A percentile compares a stretch with the other conserved stretches of the same genome.
Conservation (phyloP, 805 yeast species). For the Metschnikowia amazonensis region DNA sequence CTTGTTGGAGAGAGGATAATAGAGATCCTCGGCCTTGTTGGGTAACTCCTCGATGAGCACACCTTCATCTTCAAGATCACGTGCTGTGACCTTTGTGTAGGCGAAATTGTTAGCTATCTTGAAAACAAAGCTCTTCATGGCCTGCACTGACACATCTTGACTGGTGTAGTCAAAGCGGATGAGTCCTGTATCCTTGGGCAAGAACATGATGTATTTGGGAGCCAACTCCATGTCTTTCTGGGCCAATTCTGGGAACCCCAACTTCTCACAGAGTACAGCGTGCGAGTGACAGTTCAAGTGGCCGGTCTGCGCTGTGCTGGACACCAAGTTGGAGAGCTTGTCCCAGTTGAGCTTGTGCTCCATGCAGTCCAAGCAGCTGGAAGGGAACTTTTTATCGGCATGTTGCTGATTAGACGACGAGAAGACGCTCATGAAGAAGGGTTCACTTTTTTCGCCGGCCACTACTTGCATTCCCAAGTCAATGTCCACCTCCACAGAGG, state of each 20-base stretch:
- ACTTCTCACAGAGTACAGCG: conserved; percentile 46
- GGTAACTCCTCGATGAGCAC: conserved; percentile 29
- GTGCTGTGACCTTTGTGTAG: conserved; percentile 31
- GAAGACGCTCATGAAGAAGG: conserved; percentile 63
- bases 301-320: conserved; percentile 39
- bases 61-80: conserved; percentile 29
- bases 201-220: conserved; percentile 49
- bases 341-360: conserved; percentile 58
- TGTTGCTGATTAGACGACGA: conserved; percentile 49
- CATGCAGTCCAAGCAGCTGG: conserved; percentile 45
- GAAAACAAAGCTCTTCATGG: conserved; percentile 42
- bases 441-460: conserved; percentile 46
- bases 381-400: conserved; percentile 34
- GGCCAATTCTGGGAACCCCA: conserved; percentile 42
- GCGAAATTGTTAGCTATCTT: conserved; percentile 46
- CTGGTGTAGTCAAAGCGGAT: conserved; percentile 46
- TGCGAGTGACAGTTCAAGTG: conserved; percentile 60
- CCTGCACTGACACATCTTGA: conserved; percentile 21
- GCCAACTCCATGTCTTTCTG: conserved; percentile 6
- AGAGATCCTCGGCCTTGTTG: conserved; percentile 27
- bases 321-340: conserved; percentile 47
- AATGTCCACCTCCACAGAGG: conserved; percentile 37
- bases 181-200: conserved; percentile 48
- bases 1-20: conserved; percentile 38
- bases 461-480: conserved; percentile 45